A percentile compares a stretch with the other conserved stretches of the same genome.
These are phyloP conservation scores for Hygrocybe coccinea DNA, from an alignment of 768 basidiomycete genomes.

Conservation along the genomic window DNA sequence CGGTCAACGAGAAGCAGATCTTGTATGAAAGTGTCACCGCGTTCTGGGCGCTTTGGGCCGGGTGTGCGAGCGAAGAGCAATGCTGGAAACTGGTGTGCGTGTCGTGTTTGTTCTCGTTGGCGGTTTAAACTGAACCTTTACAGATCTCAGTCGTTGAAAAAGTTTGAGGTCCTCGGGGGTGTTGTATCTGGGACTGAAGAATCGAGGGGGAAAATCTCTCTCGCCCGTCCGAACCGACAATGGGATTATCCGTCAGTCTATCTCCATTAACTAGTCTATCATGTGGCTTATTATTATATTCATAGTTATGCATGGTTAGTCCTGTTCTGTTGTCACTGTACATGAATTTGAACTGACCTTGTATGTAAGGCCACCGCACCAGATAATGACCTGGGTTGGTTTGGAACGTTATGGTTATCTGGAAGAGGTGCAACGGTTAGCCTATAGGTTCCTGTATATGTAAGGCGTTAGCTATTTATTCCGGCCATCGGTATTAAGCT, in stretches of 20 bases:
- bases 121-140: constrained; percentile 16
- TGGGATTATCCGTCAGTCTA: constrained; percentile 91
- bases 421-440: constrained; percentile 87
- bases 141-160: constrained; percentile 81
- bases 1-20: constrained; percentile 83
- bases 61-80: constrained; percentile 94
- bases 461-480: constrained; percentile 25
- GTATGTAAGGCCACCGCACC: constrained; percentile 80
- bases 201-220: constrained; percentile 89
- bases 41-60: constrained; percentile 96
- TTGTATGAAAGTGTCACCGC: constrained; percentile 96
- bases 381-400: constrained; percentile 98
- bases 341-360: constrained; percentile 6
- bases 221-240: constrained; percentile 95
- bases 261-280: constrained; percentile 2
- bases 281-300: constrained; percentile 13
- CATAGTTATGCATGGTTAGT: constrained; percentile 64
- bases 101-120: constrained; percentile 1
- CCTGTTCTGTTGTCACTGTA: not conserved
- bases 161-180: constrained; percentile 95
- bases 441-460: constrained; percentile 99
- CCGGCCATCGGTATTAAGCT: not conserved
- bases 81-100: constrained; percentile 89
- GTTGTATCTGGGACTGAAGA: constrained; percentile 95
- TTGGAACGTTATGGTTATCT: constrained; percentile 93